Conservation (phyloP, 441 rosid species). For the Adansonia grandidieri region DNA sequence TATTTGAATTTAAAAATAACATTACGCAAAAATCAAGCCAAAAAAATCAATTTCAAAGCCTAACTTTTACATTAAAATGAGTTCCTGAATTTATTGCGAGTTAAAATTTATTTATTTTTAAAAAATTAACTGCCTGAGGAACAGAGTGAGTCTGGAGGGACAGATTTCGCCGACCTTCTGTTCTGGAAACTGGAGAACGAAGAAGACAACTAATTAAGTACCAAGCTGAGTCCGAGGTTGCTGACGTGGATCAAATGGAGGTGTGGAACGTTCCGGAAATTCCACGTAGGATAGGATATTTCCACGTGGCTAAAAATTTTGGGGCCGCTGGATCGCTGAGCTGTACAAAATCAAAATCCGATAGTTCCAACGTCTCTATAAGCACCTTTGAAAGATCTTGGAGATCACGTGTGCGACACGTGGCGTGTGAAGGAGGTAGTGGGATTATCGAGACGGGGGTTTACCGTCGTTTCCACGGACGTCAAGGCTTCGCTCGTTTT, state of each 20-base stretch:
- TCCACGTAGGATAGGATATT: conserved; percentile 37
- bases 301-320: conserved; percentile 27
- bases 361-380: conserved; percentile 18
- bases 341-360: conserved; percentile 45
- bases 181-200: conserved; percentile 8
- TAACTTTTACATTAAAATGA: conserved; percentile 9
- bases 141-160: conserved; percentile 2
- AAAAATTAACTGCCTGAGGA: conserved; percentile 30
- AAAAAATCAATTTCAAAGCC: not conserved
- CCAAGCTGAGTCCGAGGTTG: conserved; percentile 18
- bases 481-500: not conserved
- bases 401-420: conserved; percentile 33
- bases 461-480: conserved; percentile 25
- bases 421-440: conserved; percentile 6
- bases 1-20: not conserved
- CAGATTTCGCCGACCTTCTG: conserved; percentile 11
- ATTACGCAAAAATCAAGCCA: not conserved
- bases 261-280: conserved; percentile 21
- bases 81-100: not conserved
- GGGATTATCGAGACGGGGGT: not conserved
- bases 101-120: too few species aligned
- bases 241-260: conserved; percentile 45
- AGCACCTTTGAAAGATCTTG: conserved; percentile 29
- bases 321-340: conserved; percentile 33
- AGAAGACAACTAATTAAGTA: conserved; percentile 15